phyloP scores from a whole-genome alignment of 2,329 filamentous ascomycete genomes.

The Cadophora luteo-olivacea region DNA sequence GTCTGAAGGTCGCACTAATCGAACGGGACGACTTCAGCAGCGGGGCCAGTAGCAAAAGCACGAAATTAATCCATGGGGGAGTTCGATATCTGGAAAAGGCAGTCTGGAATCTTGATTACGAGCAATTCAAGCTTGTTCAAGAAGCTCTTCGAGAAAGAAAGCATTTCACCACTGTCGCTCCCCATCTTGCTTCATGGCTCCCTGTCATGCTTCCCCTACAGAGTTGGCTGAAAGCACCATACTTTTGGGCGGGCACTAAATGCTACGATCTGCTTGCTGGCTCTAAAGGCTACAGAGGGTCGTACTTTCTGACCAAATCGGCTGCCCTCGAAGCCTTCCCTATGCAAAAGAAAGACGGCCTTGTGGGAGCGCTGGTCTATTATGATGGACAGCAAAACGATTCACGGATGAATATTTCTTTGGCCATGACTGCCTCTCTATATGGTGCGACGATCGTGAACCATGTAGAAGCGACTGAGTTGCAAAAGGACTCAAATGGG shows the following conservation, averaged over 20 bases:
- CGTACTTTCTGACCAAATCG: not conserved
- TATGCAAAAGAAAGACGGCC: not conserved
- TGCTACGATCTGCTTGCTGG: conserved; percentile 6
- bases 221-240: conserved; percentile 1
- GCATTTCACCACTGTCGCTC: conserved; percentile 4
- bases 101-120: conserved; percentile 10
- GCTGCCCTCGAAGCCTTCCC: conserved; percentile 5
- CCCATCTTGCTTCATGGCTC: not conserved
- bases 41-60: not conserved
- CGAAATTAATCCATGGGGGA: conserved; percentile 4
- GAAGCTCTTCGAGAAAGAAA: conserved; percentile 10
- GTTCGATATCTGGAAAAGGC: conserved; percentile 12
- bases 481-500: not conserved
- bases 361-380: not conserved
- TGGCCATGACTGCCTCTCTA: not conserved
- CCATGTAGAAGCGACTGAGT: not conserved
- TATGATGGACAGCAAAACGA: conserved; percentile 8
- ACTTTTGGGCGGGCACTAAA: not conserved
- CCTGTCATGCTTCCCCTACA: conserved; percentile 5
- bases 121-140: conserved; percentile 9
- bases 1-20: not conserved
- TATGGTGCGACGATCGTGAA: conserved; percentile 7
- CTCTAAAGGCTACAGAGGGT: not conserved
- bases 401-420: conserved; percentile 12
- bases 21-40: conserved; percentile 8